phyloP scores from a whole-genome alignment of 768 basidiomycete genomes.

The Lactarius indigo region DNA sequence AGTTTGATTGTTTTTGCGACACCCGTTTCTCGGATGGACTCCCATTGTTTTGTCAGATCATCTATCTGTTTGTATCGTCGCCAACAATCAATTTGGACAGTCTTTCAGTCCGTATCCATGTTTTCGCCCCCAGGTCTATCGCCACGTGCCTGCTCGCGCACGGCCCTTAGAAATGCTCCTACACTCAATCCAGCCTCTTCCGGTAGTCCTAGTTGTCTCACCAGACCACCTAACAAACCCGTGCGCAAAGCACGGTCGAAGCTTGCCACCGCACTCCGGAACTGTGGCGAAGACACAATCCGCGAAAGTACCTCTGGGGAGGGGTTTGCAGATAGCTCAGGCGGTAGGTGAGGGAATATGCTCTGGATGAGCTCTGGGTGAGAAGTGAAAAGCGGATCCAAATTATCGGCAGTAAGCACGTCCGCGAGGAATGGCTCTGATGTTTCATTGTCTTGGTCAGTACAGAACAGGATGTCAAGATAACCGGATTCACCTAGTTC shows the following conservation, averaged over 20 bases:
- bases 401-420: constrained; percentile 69
- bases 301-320: constrained; percentile 66
- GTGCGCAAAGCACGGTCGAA: constrained; percentile 84
- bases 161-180: constrained; percentile 73
- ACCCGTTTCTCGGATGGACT: constrained; percentile 5
- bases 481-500: constrained; percentile 34
- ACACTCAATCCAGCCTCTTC: constrained; percentile 81
- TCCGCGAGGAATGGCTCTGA: constrained; percentile 67
- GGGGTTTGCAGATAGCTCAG: constrained; percentile 68
- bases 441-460: constrained; percentile 13
- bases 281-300: constrained; percentile 80
- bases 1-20: background rate
- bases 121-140: constrained; percentile 46
- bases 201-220: constrained; percentile 75
- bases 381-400: constrained; percentile 64
- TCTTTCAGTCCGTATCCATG: constrained; percentile 75
- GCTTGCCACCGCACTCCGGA: constrained; percentile 71
- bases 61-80: constrained; percentile 5
- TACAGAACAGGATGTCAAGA: constrained; percentile 18
- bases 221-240: constrained; percentile 71
- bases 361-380: constrained; percentile 66
- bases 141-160: constrained; percentile 69
- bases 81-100: constrained; percentile 1
- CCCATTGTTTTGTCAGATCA: constrained; percentile 3
- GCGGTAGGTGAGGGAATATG: constrained; percentile 79